Conservation (phyloP, 768 basidiomycete genomes). For the Plicaturopsis crispa region DNA sequence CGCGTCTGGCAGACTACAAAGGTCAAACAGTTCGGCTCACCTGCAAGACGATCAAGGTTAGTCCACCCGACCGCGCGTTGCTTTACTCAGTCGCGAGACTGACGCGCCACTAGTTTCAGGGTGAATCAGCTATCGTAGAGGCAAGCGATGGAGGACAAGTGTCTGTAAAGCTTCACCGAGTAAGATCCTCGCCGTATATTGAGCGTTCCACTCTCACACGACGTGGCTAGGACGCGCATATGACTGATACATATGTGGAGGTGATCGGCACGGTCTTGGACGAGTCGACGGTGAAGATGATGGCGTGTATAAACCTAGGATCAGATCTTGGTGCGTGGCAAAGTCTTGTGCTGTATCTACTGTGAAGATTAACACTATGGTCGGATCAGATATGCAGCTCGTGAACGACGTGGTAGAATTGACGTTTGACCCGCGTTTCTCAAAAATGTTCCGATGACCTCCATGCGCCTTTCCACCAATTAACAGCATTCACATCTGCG, state of each 20-base stretch:
- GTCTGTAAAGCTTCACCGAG: slow-evolving; percentile 4
- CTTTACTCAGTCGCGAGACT: too few relatives aligned
- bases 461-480: too few relatives aligned
- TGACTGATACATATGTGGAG: slow-evolving; percentile 54
- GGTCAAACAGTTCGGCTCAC: slow-evolving; percentile 54
- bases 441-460: too few relatives aligned
- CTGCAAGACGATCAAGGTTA: slow-evolving; percentile 52
- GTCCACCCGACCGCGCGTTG: too few relatives aligned
- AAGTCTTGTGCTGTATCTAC: too few relatives aligned
- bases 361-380: too few relatives aligned
- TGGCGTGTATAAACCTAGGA: slow-evolving; percentile 48
- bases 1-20: slow-evolving; percentile 41
- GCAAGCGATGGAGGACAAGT: slow-evolving; percentile 63
- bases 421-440: too few relatives aligned
- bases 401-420: too few relatives aligned
- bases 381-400: too few relatives aligned
- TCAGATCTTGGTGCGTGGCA: slow-evolving; percentile 55
- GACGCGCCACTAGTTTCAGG: slow-evolving; percentile 23
- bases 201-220: slow-evolving; percentile 2
- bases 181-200: background rate
- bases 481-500: too few relatives aligned
- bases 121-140: slow-evolving; percentile 46
- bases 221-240: slow-evolving; percentile 28
- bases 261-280: slow-evolving; percentile 56
- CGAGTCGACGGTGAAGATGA: slow-evolving; percentile 48